phyloP scores from a whole-genome alignment of 2,329 filamentous ascomycete species.

The Nothomitra cinnamomea region DNA sequence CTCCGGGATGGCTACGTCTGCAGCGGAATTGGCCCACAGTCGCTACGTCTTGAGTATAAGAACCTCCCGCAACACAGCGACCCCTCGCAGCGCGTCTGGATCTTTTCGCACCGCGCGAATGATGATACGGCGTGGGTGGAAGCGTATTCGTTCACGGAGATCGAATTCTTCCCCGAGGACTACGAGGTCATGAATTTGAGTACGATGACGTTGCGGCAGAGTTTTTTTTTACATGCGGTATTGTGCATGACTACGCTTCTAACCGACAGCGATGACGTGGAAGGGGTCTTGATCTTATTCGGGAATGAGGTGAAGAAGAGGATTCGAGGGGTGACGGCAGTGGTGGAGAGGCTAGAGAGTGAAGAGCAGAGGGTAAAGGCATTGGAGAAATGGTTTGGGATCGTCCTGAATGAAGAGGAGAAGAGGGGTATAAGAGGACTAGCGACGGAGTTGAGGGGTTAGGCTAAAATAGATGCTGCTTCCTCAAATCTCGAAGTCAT shows the following conservation, averaged over 20 bases:
- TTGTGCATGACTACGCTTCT: conserved; percentile 36
- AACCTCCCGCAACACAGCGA: conserved; percentile 31
- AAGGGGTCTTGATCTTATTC: conserved; percentile 35
- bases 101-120: conserved; percentile 41
- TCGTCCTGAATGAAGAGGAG: conserved; percentile 34
- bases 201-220: conserved; percentile 31
- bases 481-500: too few relatives aligned
- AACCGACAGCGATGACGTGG: conserved; percentile 25
- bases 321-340: conserved; percentile 30
- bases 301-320: conserved; percentile 36
- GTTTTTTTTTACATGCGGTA: conserved; percentile 37
- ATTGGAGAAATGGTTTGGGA: conserved; percentile 34
- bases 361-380: conserved; percentile 38
- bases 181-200: conserved; percentile 43
- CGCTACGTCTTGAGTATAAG: conserved; percentile 36
- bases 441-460: conserved; percentile 25
- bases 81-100: conserved; percentile 35
- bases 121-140: conserved; percentile 35
- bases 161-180: conserved; percentile 44
- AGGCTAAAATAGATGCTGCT: not conserved
- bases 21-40: conserved; percentile 35
- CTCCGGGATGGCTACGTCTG: conserved; percentile 29
- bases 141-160: conserved; percentile 48
- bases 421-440: conserved; percentile 32
- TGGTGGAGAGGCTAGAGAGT: conserved; percentile 28